A percentile compares a stretch with the other conserved stretches of the same genome.
phyloP scores from a whole-genome alignment of 2,329 filamentous ascomycete species.

The Paracorniculantispora psalliotae region DNA sequence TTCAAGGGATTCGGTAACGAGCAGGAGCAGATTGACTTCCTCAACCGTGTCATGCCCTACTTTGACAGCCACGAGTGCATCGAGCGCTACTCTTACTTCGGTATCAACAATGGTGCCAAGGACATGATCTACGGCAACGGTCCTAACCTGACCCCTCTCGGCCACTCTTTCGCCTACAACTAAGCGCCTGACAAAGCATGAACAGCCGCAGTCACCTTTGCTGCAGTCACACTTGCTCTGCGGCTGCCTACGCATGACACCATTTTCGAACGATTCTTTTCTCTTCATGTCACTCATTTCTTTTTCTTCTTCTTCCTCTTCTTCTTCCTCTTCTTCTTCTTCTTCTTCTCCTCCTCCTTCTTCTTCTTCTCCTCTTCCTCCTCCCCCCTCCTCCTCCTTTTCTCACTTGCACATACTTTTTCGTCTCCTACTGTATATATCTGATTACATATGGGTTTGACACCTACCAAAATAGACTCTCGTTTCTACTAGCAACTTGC shows the following conservation, averaged over 20 bases:
- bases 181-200: not conserved
- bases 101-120: conserved; percentile 16
- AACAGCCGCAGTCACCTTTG: not conserved
- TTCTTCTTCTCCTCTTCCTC: not conserved
- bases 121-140: conserved; percentile 13
- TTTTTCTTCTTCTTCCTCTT: not conserved
- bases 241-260: not conserved
- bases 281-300: not conserved
- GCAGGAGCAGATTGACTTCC: conserved; percentile 33
- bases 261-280: not conserved
- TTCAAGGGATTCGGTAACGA: conserved; percentile 29
- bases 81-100: conserved; percentile 36
- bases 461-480: not conserved
- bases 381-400: not conserved
- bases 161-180: not conserved
- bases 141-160: not conserved
- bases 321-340: not conserved
- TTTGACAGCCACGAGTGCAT: conserved; percentile 35
- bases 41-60: conserved; percentile 37
- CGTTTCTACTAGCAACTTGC: not conserved
- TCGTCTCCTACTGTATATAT: not conserved
- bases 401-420: not conserved
- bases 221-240: not conserved
- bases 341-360: not conserved
- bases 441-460: not conserved